phyloP scores from a whole-genome alignment of 768 basidiomycete genomes.

The Kockovaella imperatae region DNA sequence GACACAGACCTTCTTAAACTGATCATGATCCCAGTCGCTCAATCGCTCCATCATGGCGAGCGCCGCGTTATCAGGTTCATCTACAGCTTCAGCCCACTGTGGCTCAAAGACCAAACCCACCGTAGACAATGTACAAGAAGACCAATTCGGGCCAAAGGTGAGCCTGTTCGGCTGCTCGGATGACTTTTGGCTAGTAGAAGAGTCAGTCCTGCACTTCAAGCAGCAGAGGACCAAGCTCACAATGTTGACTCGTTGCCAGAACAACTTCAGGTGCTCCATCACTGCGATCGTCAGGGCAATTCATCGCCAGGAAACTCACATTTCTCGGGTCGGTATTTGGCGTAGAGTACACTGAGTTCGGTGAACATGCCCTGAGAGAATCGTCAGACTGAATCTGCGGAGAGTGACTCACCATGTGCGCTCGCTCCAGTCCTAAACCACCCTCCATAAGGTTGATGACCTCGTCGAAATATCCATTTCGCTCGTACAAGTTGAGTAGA shows the following conservation, averaged over 20 bases:
- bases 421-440: conserved; percentile 89
- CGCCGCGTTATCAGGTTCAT: conserved; percentile 76
- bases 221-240: no score
- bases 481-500: conserved; percentile 76
- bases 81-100: conserved; percentile 19
- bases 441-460: conserved; percentile 85
- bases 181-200: conserved; percentile 73
- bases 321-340: conserved; percentile 91
- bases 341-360: conserved; percentile 80
- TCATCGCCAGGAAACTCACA: conserved; percentile 50
- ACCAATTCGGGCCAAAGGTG: conserved; percentile 98
- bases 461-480: conserved; percentile 87
- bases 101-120: conserved; percentile 60
- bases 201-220: background rate
- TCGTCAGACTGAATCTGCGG: conserved; percentile 7
- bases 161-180: conserved; percentile 89
- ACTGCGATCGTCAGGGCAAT: conserved; percentile 51
- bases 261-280: conserved; percentile 97
- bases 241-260: conserved; percentile 83
- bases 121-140: conserved; percentile 97
- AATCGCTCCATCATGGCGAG: conserved; percentile 98
- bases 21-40: conserved; percentile 98
- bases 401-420: conserved; percentile 56
- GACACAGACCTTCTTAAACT: conserved; percentile 97
- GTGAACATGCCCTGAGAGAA: conserved; percentile 81